Base-by-base conservation (phyloP, 495 filamentous ascomycete species). In the Aspergillus nanangensis region DNA sequence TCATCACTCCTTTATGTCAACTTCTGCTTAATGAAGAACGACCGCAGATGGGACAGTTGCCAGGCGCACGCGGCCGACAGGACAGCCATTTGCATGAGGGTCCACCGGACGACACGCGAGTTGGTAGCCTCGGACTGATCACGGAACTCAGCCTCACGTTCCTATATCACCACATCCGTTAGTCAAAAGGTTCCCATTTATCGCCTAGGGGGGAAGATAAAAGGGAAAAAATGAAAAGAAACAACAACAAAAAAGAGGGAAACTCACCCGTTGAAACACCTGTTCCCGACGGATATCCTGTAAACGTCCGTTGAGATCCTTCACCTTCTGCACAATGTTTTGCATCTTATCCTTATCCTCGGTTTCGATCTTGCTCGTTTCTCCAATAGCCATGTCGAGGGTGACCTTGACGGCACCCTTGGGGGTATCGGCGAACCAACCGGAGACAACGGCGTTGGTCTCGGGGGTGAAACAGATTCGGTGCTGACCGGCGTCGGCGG, bases 21-120 rank as follows among this genome's bases (percentile, higher is more conserved):
- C 75, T 98, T 98, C 74, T 98, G 93, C 79, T 98, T 98, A 75
- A 98, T 98, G 74, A 98, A 98, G 77, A 98, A 98, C 18, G 88
- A 86, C 44, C 93, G 76, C 43, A 98, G 78, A 66, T 97, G 91
- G 10, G 89, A 94, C 24, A 98, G 76, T 67, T 98, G 93, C 93
- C 93, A 98, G 44, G 93, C 89, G 66, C 93, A 98, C 21, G 93
- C 94, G 38, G 86, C 77, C 21, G 86, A 90, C 31, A 98, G 72
- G n/a, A 98, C 81, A 45, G 81, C 77, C 47, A 96, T 69, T 67
- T 98, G 93, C 47, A 97, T 83, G 44, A 95, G 64, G 35, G 91
- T 89, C 93, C 93, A 98, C 46, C 90, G 82, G 19, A 98, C 86
- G 40, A 96, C 93, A 56, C 92, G 83, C 18, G 82, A 80, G 71